These are phyloP conservation scores for Candida lessepsii DNA, from an alignment of 805 yeast species.

Conservation along the genomic window DNA sequence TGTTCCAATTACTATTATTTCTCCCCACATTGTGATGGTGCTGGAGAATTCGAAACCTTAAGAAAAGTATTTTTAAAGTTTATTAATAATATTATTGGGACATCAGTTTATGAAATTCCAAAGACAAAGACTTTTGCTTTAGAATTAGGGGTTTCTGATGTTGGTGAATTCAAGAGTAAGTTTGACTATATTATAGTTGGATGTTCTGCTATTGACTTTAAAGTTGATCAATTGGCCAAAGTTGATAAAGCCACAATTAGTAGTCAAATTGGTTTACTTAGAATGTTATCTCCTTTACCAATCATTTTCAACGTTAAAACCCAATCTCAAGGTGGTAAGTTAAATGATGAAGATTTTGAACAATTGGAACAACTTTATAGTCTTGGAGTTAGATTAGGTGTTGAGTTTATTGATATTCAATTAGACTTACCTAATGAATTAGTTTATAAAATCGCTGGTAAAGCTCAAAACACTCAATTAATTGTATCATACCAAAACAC, in stretches of 20 bases:
- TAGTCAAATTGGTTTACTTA: constrained; percentile 67
- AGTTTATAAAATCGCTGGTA: constrained; percentile 49
- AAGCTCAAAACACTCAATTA: constrained; percentile 61
- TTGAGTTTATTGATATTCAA: constrained; percentile 80
- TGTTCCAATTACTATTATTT: constrained; percentile 77
- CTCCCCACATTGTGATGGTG: constrained; percentile 66
- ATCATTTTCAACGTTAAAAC: constrained; percentile 82
- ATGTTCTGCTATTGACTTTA: constrained; percentile 76
- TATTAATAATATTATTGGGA: constrained; percentile 63
- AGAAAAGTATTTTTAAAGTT: constrained; percentile 58
- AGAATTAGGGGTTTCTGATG: constrained; percentile 67
- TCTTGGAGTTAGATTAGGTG: constrained; percentile 73
- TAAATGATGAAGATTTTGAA: constrained; percentile 57
- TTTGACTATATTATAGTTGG: constrained; percentile 63
- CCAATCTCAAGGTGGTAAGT: constrained; percentile 74
- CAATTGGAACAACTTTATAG: constrained; percentile 50
- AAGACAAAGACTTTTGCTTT: constrained; percentile 61
- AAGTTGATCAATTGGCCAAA: constrained; percentile 68
- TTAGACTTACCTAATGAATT: constrained; percentile 61
- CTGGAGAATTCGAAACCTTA: constrained; percentile 53
- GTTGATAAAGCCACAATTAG: constrained; percentile 57
- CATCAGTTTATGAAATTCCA: constrained; percentile 38
- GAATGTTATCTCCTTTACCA: constrained; percentile 67
- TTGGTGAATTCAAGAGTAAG: constrained; percentile 42
- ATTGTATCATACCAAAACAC: constrained; percentile 72